Evolutionary conservation across 176 grass and related monocot genomes (phyloP).

Genomic region (Miscanthus lutarioriparius): DNA sequence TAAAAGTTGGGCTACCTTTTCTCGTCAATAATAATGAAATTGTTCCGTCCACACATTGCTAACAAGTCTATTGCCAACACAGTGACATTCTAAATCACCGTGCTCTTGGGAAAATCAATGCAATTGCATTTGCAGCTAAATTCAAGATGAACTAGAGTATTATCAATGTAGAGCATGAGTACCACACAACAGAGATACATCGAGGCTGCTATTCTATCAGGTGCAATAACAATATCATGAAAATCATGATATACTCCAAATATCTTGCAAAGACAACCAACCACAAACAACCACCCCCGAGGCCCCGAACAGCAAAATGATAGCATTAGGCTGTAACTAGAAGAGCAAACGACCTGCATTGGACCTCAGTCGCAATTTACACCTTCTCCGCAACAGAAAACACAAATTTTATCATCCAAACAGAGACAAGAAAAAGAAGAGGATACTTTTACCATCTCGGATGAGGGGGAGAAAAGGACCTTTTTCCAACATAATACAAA

Average conservation of each 20-base stretch:
- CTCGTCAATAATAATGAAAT: background rate
- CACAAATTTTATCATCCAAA: constrained; percentile 2
- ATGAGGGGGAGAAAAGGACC: background rate
- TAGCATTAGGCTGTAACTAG: background rate
- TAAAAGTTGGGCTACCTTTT: background rate
- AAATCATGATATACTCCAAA: background rate
- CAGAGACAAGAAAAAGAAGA: background rate
- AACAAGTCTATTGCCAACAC: background rate
- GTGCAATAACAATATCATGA: background rate
- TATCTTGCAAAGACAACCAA: background rate
- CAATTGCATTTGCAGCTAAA: constrained; percentile 17
- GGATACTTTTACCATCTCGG: background rate
- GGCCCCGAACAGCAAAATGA: background rate
- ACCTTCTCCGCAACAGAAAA: background rate
- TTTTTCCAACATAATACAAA: constrained; percentile 25
- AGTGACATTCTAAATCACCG: constrained; percentile 1
- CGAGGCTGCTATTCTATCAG: background rate
- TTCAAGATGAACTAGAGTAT: background rate
- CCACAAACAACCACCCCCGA: background rate
- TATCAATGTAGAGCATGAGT: background rate
- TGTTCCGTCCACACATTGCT: background rate
- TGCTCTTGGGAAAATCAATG: background rate
- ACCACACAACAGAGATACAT: background rate
- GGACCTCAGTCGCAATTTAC: background rate
- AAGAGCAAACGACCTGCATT: constrained; percentile 19